Conservation (phyloP, 2,329 filamentous ascomycete genomes). For the Fusarium sp. region DNA sequence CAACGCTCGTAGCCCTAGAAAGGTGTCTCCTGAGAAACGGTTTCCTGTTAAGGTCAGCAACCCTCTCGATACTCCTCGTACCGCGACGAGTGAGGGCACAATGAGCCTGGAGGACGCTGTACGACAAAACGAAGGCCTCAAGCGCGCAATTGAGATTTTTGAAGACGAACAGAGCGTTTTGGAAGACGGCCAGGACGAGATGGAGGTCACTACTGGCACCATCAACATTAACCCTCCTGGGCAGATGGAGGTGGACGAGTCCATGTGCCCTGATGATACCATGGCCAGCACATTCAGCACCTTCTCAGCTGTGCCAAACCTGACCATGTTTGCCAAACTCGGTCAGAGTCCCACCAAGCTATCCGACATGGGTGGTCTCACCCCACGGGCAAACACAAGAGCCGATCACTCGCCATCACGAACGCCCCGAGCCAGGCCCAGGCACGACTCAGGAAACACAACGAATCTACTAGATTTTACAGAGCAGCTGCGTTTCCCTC, state of each 20-base stretch:
- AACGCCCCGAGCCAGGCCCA: constrained; percentile 53
- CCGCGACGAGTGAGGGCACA: constrained; percentile 53
- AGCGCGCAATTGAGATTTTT: constrained; percentile 72
- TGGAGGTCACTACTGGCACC: constrained; percentile 43
- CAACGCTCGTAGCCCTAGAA: constrained; percentile 61
- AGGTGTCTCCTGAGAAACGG: constrained; percentile 66
- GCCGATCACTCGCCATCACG: constrained; percentile 54
- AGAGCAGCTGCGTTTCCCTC: constrained; percentile 71
- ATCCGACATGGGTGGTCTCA: constrained; percentile 57
- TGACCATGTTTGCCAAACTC: constrained; percentile 84
- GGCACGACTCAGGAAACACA: constrained; percentile 68
- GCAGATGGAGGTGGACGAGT: constrained; percentile 51
- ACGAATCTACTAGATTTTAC: constrained; percentile 92
- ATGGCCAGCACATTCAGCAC: constrained; percentile 86
- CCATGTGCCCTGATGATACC: constrained; percentile 74
- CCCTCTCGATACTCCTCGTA: constrained; percentile 41
- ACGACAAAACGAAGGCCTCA: constrained; percentile 67
- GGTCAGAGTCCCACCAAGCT: constrained; percentile 73
- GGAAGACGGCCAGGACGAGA: constrained; percentile 50
- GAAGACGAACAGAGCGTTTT: constrained; percentile 63
- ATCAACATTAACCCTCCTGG: constrained; percentile 48
- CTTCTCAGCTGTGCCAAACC: constrained; percentile 90
- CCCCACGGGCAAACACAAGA: constrained; percentile 53
- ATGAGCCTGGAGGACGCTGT: constrained; percentile 67
- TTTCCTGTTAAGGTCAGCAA: constrained; percentile 71